Evolutionary conservation across 2,329 filamentous ascomycete species (phyloP), one percentile per base, ranked within the genome.

Genomic region (Diplodia mutila): DNA sequence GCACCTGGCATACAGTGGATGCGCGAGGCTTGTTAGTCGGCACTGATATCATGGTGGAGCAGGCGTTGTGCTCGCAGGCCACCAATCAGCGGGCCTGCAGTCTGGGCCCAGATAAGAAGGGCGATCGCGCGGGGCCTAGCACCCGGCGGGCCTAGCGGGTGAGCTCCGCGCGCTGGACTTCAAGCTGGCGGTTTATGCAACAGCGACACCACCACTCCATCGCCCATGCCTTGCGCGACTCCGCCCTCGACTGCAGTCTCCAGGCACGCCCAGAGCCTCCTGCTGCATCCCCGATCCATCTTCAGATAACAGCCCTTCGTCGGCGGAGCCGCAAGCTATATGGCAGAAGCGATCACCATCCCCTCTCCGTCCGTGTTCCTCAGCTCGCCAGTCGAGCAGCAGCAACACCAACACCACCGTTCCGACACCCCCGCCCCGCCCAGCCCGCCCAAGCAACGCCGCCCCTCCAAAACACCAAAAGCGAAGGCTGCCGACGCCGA

Each of bases 331-430:
- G 34, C 57, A 27, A 27, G 67, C 66, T 68, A 61, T 67, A 83
- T 83, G 81, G 80, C 81, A 69, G 87, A 88, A 80, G 83, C 82
- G 71, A 85, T 88, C 78, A 84, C 82, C 75, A 87, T 88, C 71
- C 86, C 87, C 69, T 86, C 86, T 63, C 85, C 86, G 66, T 85
- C 85, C 69, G 83, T 84, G 76, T 86, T 85, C 75, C 81, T 84
- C 68, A 76, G 77, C 73, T 78, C 80, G 55, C 71, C 73, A 48
- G 63, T 64, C 67, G 71, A 74, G 64, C 21, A 54, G n/a, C 27
- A 57, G n/a, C 65, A 51, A n/a, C 27, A 57, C 27, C 65, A 51
- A 39, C 65, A 69, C 72, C 76, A 74, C 72, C 66, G 64, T 74
- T 69, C 6, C 32, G 8, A 23, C 69, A 52, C 67, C 61, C 29